Conservation (phyloP, 768 basidiomycete genomes). For the Phaeolepiota aurea region DNA sequence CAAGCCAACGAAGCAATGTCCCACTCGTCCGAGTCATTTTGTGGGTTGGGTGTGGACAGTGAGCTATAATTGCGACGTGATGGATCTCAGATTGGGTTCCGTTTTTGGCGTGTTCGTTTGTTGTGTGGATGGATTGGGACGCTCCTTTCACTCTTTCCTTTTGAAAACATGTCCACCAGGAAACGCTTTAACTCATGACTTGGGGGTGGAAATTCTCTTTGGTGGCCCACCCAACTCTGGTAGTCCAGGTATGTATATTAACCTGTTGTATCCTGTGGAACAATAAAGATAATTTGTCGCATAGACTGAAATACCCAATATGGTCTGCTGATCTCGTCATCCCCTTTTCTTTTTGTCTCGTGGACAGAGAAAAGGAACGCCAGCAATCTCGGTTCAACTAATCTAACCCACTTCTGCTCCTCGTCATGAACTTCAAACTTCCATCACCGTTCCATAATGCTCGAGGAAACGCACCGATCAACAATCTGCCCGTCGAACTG, state of each 20-base stretch:
- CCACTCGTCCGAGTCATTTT: background rate
- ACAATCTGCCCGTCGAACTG: conserved; percentile 45
- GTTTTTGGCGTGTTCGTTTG: conserved; percentile 18
- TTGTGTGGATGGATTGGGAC: conserved; percentile 16
- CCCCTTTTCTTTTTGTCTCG: background rate
- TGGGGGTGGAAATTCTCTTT: background rate
- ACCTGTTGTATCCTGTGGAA: background rate
- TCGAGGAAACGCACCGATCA: conserved; percentile 20
- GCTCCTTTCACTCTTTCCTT: conserved; percentile 14
- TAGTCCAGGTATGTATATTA: too few relatives aligned
- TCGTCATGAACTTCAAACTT: conserved; percentile 2
- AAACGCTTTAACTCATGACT: background rate
- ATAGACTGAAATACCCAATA: conserved; percentile 8
- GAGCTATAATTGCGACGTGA: conserved; percentile 7
- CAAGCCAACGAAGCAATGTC: too few relatives aligned
- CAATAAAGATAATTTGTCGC: background rate
- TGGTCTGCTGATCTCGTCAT: conserved; percentile 5
- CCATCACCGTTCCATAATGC: conserved; percentile 9
- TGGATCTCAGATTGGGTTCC: conserved; percentile 13
- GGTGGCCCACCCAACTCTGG: background rate
- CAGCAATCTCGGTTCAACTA: background rate
- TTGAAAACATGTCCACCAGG: background rate
- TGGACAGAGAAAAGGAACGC: background rate
- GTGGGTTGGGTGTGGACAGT: background rate
- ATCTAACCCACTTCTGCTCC: conserved; percentile 5